A percentile compares a stretch with the other conserved stretches of the same genome.
Evolutionary conservation across 2,329 filamentous ascomycete species (phyloP).

Genomic region (Cladosporium phlei): DNA sequence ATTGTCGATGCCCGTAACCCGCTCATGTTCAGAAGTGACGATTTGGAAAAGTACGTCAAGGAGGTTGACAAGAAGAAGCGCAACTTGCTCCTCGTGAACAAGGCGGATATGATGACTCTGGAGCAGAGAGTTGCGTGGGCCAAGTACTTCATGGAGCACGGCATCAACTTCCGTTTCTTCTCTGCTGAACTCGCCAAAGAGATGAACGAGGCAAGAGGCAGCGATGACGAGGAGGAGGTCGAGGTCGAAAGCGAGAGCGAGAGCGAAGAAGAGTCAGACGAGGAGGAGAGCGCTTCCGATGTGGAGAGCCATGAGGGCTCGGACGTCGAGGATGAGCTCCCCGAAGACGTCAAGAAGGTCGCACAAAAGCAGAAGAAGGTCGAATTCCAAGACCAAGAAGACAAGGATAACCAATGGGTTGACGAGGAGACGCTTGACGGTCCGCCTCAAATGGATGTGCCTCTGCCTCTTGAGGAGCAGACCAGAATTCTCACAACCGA

Average conservation of each 20-base stretch:
- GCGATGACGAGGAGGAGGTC: slow-evolving; percentile 46
- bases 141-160: slow-evolving; percentile 71
- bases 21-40: slow-evolving; percentile 86
- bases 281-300: slow-evolving; percentile 22
- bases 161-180: slow-evolving; percentile 92
- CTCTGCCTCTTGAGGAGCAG: slow-evolving; percentile 39
- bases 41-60: slow-evolving; percentile 90
- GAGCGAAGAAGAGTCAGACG: slow-evolving; percentile 25
- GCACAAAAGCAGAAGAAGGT: slow-evolving; percentile 39
- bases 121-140: slow-evolving; percentile 82
- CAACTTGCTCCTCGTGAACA: slow-evolving; percentile 92
- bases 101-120: slow-evolving; percentile 96
- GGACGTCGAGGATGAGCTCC: slow-evolving; percentile 37
- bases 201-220: slow-evolving; percentile 66
- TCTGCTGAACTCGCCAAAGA: slow-evolving; percentile 90
- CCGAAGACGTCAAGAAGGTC: slow-evolving; percentile 47
- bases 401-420: slow-evolving; percentile 37
- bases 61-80: slow-evolving; percentile 83
- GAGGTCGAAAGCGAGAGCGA: slow-evolving; percentile 23
- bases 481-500: slow-evolving; percentile 83
- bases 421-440: slow-evolving; percentile 36
- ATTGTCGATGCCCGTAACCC: slow-evolving; percentile 97
- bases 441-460: slow-evolving; percentile 31
- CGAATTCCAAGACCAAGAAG: slow-evolving; percentile 37
- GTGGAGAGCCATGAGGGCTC: slow-evolving; percentile 38